These are phyloP conservation scores for Selaginella tamariscina DNA, from an alignment of 75 land plant species.

Conservation along the genomic window DNA sequence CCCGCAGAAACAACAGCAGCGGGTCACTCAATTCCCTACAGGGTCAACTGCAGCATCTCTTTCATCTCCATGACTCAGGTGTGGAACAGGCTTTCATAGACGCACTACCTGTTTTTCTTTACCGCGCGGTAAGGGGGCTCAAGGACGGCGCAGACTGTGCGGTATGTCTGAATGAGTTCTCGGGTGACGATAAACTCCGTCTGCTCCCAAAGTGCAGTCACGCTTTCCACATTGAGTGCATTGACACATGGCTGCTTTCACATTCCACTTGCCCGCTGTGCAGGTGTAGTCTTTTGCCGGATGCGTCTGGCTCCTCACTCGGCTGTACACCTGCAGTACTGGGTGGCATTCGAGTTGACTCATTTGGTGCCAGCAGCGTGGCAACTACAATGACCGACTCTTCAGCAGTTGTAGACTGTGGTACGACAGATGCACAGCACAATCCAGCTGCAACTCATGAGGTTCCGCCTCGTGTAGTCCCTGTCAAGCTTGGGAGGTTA, in stretches of 20 bases:
- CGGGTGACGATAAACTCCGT: slow-evolving; percentile 35
- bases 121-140: slow-evolving; percentile 29
- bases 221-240: slow-evolving; percentile 47
- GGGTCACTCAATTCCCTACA: too few relatives aligned
- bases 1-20: too few relatives aligned
- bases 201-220: slow-evolving; percentile 45
- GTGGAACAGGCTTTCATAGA: slow-evolving; percentile 70
- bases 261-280: slow-evolving; percentile 56
- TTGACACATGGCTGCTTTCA: slow-evolving; percentile 47
- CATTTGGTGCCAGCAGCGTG: background rate
- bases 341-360: background rate
- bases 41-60: slow-evolving; percentile 54
- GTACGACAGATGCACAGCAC: background rate
- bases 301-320: background rate
- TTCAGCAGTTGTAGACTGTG: background rate
- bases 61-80: slow-evolving; percentile 69
- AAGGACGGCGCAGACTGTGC: slow-evolving; percentile 44
- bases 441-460: background rate
- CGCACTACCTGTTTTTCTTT: slow-evolving; percentile 44
- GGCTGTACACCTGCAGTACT: background rate
- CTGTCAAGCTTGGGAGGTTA: background rate
- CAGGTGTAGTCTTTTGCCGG: background rate
- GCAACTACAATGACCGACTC: background rate
- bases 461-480: background rate
- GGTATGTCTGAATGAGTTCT: slow-evolving; percentile 43